Evolutionary conservation across 2,329 filamentous ascomycete genomes (phyloP), one percentile per base, ranked within the genome.

Genomic region (Rachicladosporium sp.): DNA sequence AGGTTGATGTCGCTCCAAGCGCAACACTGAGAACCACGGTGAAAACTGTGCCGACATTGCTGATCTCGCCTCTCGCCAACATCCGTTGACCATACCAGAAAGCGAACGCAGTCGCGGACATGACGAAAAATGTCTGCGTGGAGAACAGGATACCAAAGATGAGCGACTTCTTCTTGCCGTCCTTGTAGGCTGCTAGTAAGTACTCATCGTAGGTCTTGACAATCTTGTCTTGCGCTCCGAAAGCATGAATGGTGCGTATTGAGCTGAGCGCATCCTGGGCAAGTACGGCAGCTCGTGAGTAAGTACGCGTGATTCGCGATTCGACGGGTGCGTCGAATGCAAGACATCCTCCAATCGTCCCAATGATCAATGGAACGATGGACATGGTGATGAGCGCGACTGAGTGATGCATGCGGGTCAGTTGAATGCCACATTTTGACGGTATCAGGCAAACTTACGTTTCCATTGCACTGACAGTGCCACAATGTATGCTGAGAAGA

Each of bases 221-320:
- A 31, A 72, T 53, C 36, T 66, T 60, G 4, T 59, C 53, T 27
- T 65, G 60, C 3, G 67, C 59, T 43, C 68, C 66, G 46, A 73
- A 73, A 1, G 66, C 66, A 35, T 64, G 60, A 6, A 73, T 65
- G 0, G 67, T 73, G 2, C 64, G 60, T 43, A 73, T 66, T 0
- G 66, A 69, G 6, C 61, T 61, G 31, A 73, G 58, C 0, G 68
- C 65, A 42, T 73, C 70, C 50, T 73, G 66, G 1, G 69, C 69
- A 3, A 73, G 52, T 5, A 60, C 56, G 1, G 61, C 64, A 4
- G 65, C 68, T 41, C 60, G 56, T 6, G 64, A 64, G 42, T 64
- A 66, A n/a, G 68, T 58, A 1, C 52, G 43, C 36, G 33, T 36
- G n/a, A 32, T 31, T 10, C 41, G 45, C 29, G 40, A 45, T 12